phyloP scores from a whole-genome alignment of 371 early-diverging fungal species.

The Rhizopus arrhizus region DNA sequence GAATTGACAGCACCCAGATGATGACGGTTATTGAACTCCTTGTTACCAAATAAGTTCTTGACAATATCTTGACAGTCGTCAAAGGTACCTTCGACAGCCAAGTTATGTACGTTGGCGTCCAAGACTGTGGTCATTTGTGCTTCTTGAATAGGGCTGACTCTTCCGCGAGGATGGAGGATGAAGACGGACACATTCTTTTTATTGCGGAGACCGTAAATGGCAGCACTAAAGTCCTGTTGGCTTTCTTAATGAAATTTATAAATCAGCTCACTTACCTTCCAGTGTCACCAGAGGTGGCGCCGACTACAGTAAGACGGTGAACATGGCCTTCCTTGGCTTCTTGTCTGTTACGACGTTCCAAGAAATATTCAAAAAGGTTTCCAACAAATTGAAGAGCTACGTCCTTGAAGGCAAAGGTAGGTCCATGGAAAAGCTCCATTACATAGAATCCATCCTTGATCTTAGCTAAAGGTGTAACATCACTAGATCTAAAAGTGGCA shows the following conservation, averaged over 20 bases:
- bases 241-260: not conserved
- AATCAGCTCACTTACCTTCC: conserved; percentile 63
- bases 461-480: conserved; percentile 82
- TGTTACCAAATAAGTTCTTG: conserved; percentile 86
- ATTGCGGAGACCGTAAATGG: conserved; percentile 94
- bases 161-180: conserved; percentile 89
- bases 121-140: conserved; percentile 96
- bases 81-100: conserved; percentile 92
- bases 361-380: conserved; percentile 96
- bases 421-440: conserved; percentile 96
- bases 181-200: conserved; percentile 92
- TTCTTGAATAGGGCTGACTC: conserved; percentile 93
- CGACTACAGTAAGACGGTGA: conserved; percentile 87
- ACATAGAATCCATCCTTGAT: conserved; percentile 72
- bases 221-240: conserved; percentile 69
- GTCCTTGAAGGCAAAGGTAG: conserved; percentile 98
- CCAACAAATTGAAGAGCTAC: conserved; percentile 96
- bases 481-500: conserved; percentile 74
- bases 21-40: conserved; percentile 72
- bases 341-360: conserved; percentile 72
- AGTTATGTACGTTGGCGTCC: conserved; percentile 90
- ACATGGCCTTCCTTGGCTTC: conserved; percentile 48
- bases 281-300: conserved; percentile 98
- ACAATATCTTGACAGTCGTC: conserved; percentile 97
- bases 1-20: conserved; percentile 95